Base-by-base conservation (phyloP, 148 eudicot species). In the Nepenthes gracilis region DNA sequence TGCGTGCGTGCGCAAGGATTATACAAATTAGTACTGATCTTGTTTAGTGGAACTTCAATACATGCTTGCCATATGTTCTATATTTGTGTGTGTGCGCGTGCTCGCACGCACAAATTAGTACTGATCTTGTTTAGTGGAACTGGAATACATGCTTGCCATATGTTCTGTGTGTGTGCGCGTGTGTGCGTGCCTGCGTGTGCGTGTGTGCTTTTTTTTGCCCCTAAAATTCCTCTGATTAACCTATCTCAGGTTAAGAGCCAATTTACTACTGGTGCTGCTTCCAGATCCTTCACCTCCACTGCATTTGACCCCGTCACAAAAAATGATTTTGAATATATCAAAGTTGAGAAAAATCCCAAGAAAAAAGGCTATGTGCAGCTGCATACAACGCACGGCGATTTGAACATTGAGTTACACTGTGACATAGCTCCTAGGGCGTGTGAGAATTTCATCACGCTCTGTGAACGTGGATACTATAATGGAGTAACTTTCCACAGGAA, bases 221-320 rank as follows among this genome's bases (percentile, higher is more conserved):
- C 23, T 23, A 23, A 23, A 0, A 23, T 0, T 23, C 43, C 32
- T n/a, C 4, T 60, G 32, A 43, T 12, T 37, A 35, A 9, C 13
- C 35, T 55, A 23, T 60, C 64, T 53, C 68, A 92, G 98, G 98
- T 92, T 53, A 92, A 86, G 79, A 92, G 98, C 64, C 86, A 80
- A 64, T 92, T 53, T 76, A 92, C 98, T 34, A 83, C 88, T 67
- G 98, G 98, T 74, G 98, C 98, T 74, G 91, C 96, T 60, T 92
- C 98, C 40, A 76, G 98, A 57, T 92, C 98, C 67, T 92, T 92
- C 78, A 92, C 98, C 36, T 92, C 96, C 35, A 92, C 98, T 55
- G 69, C 98, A 54, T 92, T 67, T 81, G 96, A 86, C 67, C 98
- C 98, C 62, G 85, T 86, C 58, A 92, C 98, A 6, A 67, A 67